These are phyloP conservation scores for Xanthoconium separans DNA, from an alignment of 1,284 basidiomycete species.

Conservation along the genomic window DNA sequence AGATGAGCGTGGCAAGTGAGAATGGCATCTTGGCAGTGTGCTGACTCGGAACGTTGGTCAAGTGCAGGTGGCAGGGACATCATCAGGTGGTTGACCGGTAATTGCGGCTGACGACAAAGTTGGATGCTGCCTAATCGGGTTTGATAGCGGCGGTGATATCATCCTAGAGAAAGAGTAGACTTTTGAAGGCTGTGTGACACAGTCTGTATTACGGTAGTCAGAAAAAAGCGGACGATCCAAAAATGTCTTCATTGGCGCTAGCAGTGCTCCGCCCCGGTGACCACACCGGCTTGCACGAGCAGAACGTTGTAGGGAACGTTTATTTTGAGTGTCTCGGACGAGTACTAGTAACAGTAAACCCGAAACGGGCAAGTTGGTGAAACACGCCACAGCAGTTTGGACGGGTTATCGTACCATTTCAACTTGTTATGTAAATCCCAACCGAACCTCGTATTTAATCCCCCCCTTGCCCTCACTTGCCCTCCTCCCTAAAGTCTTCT, in stretches of 20 bases:
- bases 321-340: neutral
- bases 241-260: too few species aligned
- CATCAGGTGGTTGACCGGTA: constrained; percentile 15
- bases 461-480: constrained; percentile 2
- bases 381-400: constrained; percentile 29
- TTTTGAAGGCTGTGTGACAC: too few species aligned
- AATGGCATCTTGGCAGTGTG: constrained; percentile 12
- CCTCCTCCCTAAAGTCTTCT: neutral
- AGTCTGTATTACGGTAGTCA: too few species aligned
- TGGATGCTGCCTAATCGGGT: too few species aligned
- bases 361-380: constrained; percentile 18
- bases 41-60: constrained; percentile 5
- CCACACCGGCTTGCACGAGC: neutral
- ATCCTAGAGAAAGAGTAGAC: too few species aligned
- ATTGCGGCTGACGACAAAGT: neutral
- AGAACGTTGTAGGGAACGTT: constrained; percentile 6
- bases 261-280: too few species aligned
- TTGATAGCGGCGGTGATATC: too few species aligned
- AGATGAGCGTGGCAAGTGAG: constrained; percentile 3
- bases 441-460: constrained; percentile 23
- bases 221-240: too few species aligned
- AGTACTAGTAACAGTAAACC: too few species aligned
- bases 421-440: constrained; percentile 26
- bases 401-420: constrained; percentile 31
- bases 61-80: neutral